Conservation (phyloP, 2,329 filamentous ascomycete species). For the Hypoxylon sp. region DNA sequence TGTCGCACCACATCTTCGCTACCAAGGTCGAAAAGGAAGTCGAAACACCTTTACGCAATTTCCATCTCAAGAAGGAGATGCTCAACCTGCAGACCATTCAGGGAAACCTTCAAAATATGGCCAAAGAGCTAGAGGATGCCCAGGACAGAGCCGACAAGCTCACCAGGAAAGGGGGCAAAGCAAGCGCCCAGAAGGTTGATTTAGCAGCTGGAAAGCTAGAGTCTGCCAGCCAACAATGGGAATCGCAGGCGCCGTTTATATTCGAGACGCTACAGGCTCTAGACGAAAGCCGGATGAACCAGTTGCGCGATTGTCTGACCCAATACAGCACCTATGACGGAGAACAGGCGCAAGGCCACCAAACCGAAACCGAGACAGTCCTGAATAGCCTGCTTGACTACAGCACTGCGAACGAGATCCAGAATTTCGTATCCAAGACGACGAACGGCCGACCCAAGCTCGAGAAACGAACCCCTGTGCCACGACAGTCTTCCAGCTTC, state of each 20-base stretch:
- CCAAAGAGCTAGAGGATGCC: conserved; percentile 85
- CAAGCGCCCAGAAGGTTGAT: conserved; percentile 81
- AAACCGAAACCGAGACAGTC: conserved; percentile 80
- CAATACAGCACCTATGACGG: conserved; percentile 94
- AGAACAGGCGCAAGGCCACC: conserved; percentile 83
- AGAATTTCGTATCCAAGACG: conserved; percentile 68
- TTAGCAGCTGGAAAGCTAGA: conserved; percentile 79
- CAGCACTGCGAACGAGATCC: conserved; percentile 87
- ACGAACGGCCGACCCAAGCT: conserved; percentile 59
- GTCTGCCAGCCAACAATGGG: conserved; percentile 86
- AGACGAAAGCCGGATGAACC: conserved; percentile 89
- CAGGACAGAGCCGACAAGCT: conserved; percentile 89
- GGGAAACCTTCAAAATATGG: conserved; percentile 81
- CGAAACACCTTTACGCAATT: conserved; percentile 83
- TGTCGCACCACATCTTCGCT: conserved; percentile 84
- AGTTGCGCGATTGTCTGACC: conserved; percentile 89
- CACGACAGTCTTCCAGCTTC: conserved; percentile 57
- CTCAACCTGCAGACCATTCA: conserved; percentile 84
- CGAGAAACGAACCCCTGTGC: conserved; percentile 57
- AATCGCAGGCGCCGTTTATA: conserved; percentile 92
- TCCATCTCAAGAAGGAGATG: conserved; percentile 80
- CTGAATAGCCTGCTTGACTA: conserved; percentile 87
- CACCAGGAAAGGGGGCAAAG: conserved; percentile 79
- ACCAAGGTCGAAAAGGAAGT: conserved; percentile 88
- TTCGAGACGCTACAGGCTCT: conserved; percentile 92